Evolutionary conservation across 2,329 filamentous ascomycete species (phyloP).

Genomic region (Alternaria gansuensis): DNA sequence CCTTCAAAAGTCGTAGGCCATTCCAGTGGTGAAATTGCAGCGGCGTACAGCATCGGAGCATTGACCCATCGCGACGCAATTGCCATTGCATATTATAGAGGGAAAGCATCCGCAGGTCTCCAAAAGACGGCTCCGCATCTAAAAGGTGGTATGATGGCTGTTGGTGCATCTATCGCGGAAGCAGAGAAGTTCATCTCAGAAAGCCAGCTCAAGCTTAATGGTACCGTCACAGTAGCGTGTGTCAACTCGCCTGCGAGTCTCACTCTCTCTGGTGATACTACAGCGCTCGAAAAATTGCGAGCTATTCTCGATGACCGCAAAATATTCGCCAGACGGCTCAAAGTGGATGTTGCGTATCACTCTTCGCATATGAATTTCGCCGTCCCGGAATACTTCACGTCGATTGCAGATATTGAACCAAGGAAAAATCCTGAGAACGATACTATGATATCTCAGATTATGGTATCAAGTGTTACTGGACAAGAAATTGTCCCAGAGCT

Average conservation of each 20-base stretch:
- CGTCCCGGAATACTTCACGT: no score
- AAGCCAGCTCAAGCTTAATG: neutral
- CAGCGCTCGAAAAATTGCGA: constrained; percentile 48
- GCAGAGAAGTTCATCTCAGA: neutral
- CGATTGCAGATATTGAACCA: no score
- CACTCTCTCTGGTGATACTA: constrained; percentile 19
- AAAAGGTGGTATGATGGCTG: neutral
- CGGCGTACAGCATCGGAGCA: constrained; percentile 33
- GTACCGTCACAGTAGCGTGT: neutral
- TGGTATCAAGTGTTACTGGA: constrained; percentile 13
- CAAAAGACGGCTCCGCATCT: neutral
- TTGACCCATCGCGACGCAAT: constrained; percentile 11
- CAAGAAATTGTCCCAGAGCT: neutral
- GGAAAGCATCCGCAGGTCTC: constrained; percentile 9
- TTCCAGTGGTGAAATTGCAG: constrained; percentile 45
- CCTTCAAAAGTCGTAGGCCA: constrained; percentile 35
- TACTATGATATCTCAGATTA: constrained; percentile 11
- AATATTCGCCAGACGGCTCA: constrained; percentile 51
- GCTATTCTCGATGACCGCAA: constrained; percentile 45
- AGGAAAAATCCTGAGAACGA: no score
- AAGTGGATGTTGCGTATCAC: constrained; percentile 57
- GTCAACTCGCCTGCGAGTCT: constrained; percentile 49
- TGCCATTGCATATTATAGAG: constrained; percentile 20
- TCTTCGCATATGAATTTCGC: constrained; percentile 52
- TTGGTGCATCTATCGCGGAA: neutral